A percentile compares a stretch with the other conserved stretches of the same genome.
phyloP scores from a whole-genome alignment of 106 monocot species.

The Platanthera zijinensis region DNA sequence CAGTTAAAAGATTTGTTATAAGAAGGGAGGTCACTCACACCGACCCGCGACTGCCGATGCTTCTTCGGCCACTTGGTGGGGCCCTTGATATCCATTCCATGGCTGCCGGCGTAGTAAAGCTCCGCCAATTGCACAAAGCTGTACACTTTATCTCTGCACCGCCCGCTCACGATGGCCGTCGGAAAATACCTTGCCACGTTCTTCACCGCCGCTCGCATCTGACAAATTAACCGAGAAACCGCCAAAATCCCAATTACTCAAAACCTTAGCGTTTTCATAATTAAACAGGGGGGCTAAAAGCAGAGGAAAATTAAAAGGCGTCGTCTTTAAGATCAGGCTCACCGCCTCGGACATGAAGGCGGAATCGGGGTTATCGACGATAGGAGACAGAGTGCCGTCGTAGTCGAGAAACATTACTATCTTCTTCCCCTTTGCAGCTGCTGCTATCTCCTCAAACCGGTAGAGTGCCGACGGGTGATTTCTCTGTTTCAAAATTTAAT shows the following conservation, averaged over 20 bases:
- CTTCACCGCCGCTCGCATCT: conserved; percentile 17
- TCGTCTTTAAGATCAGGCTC: background rate
- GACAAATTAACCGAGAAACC: background rate
- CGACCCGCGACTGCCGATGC: conserved; percentile 3
- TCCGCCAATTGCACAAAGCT: conserved; percentile 14
- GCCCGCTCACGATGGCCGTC: conserved; percentile 20
- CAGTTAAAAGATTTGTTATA: background rate
- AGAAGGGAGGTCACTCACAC: background rate
- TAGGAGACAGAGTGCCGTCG: conserved; percentile 25
- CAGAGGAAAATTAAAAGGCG: background rate
- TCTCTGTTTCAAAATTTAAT: background rate
- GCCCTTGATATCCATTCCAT: conserved; percentile 19
- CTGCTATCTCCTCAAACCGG: conserved; percentile 9
- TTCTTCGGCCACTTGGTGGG: background rate
- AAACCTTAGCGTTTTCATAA: background rate
- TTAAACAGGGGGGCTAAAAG: background rate
- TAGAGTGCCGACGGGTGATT: conserved; percentile 17
- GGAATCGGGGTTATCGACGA: conserved; percentile 17
- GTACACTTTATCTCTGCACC: conserved; percentile 16
- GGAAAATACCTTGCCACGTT: conserved; percentile 17
- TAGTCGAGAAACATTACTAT: conserved; percentile 26
- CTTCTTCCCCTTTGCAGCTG: conserved; percentile 16
- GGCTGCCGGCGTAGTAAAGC: conserved; percentile 21
- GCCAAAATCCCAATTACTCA: background rate
- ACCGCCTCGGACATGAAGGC: conserved; percentile 23